Conservation (phyloP, 2,329 filamentous ascomycete species). For the Alternaria arbusti region DNA sequence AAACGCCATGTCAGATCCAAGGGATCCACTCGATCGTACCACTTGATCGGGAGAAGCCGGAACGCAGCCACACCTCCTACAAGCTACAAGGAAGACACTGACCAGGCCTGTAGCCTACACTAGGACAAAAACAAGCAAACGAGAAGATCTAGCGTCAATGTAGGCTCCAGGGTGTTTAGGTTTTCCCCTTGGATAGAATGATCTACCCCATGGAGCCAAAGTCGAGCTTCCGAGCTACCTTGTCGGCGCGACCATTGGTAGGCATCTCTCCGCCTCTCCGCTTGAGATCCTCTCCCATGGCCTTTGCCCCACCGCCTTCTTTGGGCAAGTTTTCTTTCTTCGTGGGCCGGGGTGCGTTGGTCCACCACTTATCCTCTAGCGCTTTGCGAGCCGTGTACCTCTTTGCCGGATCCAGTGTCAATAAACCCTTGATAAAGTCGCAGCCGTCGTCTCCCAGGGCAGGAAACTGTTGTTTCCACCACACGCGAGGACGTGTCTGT, state of each 20-base stretch:
- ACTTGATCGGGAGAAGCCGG: neutral
- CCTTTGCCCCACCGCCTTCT: conserved; percentile 69
- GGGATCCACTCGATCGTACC: neutral
- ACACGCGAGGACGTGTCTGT: conserved; percentile 71
- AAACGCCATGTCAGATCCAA: conserved; percentile 3
- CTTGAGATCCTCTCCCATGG: conserved; percentile 83
- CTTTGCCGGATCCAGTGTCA: conserved; percentile 85
- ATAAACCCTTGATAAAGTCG: conserved; percentile 84
- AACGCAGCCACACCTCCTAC: neutral
- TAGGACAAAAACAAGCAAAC: neutral
- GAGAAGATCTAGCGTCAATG: neutral
- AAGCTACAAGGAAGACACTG: neutral
- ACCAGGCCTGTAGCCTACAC: neutral
- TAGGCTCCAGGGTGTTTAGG: neutral
- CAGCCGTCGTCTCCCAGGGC: conserved; percentile 82
- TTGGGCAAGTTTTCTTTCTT: conserved; percentile 84
- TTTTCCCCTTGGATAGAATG: neutral
- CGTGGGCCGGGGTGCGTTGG: conserved; percentile 80
- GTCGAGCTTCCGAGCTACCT: conserved; percentile 77
- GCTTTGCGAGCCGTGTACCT: conserved; percentile 79
- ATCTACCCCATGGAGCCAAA: conserved; percentile 32
- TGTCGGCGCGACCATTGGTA: conserved; percentile 66
- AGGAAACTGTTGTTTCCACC: conserved; percentile 78
- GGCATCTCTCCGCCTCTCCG: conserved; percentile 71
- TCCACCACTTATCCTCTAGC: conserved; percentile 87